phyloP scores from a whole-genome alignment of 208 protist species.

The Leishmania mexicana region DNA sequence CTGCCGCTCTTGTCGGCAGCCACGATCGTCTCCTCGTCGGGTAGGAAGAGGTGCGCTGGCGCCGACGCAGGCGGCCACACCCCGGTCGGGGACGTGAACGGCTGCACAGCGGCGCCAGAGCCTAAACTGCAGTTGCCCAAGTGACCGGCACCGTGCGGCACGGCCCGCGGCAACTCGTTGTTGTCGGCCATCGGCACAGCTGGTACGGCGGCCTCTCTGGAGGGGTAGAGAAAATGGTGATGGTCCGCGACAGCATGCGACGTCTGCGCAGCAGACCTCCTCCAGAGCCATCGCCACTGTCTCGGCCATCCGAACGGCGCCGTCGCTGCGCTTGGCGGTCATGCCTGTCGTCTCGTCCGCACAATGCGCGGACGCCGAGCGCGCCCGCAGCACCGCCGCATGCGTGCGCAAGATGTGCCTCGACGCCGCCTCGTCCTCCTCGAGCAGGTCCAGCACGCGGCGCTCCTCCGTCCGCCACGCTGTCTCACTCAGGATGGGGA shows the following conservation, averaged over 20 bases:
- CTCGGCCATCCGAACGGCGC: background rate
- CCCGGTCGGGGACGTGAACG: background rate
- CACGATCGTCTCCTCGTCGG: too few species aligned
- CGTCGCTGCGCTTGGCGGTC: too few species aligned
- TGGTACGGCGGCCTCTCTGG: too few species aligned
- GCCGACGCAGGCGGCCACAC: background rate
- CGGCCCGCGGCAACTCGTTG: too few species aligned
- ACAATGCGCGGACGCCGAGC: background rate
- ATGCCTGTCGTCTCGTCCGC: background rate
- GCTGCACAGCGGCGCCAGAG: background rate
- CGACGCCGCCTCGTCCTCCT: conserved; percentile 10
- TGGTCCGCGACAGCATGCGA: background rate
- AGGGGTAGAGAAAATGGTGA: conserved; percentile 4
- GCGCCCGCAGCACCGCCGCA: conserved; percentile 6
- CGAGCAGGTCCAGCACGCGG: conserved; percentile 3
- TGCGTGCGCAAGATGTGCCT: conserved; percentile 6
- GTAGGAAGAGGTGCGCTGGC: too few species aligned
- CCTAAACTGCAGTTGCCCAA: too few species aligned
- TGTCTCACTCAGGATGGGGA: conserved; percentile 24
- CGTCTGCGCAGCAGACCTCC: background rate
- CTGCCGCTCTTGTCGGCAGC: too few species aligned
- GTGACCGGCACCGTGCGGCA: too few species aligned
- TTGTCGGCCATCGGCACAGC: too few species aligned
- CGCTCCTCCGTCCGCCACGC: conserved; percentile 14
- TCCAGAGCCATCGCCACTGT: background rate